phyloP scores from a whole-genome alignment of 2,329 filamentous ascomycete genomes.

The Colletotrichum navitas region DNA sequence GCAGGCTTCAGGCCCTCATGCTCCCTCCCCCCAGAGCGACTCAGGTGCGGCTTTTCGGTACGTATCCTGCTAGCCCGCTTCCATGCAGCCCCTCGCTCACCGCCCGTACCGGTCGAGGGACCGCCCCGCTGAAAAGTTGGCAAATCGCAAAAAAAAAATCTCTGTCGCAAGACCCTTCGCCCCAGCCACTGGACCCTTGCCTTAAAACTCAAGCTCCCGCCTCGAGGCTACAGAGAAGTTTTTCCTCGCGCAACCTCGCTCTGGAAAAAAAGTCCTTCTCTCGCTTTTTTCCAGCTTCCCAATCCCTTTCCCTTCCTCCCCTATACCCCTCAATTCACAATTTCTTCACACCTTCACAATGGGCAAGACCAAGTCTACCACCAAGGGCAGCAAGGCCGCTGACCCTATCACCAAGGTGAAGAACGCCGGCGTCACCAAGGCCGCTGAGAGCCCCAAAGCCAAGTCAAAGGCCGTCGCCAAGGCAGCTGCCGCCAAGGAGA shows the following conservation, averaged over 20 bases:
- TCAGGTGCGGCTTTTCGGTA: conserved; percentile 27
- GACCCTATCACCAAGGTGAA: conserved; percentile 70
- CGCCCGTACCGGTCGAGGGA: conserved; percentile 33
- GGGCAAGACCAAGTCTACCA: conserved; percentile 76
- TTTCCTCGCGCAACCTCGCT: conserved; percentile 32
- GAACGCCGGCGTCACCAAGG: conserved; percentile 76
- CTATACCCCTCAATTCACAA: conserved; percentile 6
- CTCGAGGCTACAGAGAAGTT: conserved; percentile 17
- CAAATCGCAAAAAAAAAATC: conserved; percentile 42
- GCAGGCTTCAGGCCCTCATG: conserved; percentile 27
- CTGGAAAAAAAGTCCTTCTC: conserved; percentile 36
- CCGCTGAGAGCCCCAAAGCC: conserved; percentile 72
- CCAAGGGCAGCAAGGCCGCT: conserved; percentile 61
- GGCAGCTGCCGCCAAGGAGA: conserved; percentile 62
- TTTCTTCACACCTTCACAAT: conserved; percentile 47
- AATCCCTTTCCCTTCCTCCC: background rate
- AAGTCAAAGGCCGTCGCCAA: conserved; percentile 78
- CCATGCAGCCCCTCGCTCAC: conserved; percentile 33
- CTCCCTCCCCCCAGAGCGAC: conserved; percentile 4
- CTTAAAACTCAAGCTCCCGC: conserved; percentile 40
- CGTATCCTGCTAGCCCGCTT: conserved; percentile 16
- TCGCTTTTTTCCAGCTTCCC: conserved; percentile 15
- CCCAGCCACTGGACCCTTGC: conserved; percentile 41
- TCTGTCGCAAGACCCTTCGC: conserved; percentile 42
- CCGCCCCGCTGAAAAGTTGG: conserved; percentile 40